Percentiles rank a stretch among this genome's conserved stretches.
Evolutionary conservation across 305 asterid species (phyloP).

Genomic region (Petunia hybrid): DNA sequence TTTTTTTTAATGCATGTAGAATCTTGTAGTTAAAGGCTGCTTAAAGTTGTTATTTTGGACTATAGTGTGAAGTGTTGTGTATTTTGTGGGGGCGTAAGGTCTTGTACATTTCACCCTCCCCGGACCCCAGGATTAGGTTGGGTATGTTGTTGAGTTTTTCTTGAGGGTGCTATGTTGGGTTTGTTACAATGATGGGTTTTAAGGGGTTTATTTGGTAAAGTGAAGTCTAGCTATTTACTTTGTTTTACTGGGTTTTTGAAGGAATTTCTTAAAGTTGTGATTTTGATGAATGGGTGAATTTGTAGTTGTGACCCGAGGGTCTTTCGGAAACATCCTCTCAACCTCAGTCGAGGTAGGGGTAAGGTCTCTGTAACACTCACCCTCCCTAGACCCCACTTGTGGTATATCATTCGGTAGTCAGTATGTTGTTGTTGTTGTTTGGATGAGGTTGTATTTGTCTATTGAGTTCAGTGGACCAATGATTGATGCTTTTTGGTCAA

Average conservation of each 20-base stretch:
- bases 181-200: not conserved
- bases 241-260: not conserved
- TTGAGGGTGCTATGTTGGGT: not conserved
- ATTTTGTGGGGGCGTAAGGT: not conserved
- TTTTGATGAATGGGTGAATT: not conserved
- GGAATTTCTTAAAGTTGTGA: slow-evolving; percentile 23
- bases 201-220: not conserved
- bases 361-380: no score
- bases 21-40: not conserved
- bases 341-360: no score
- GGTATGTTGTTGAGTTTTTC: not conserved
- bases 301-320: not conserved
- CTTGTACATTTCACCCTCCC: no score
- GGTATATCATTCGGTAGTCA: not conserved
- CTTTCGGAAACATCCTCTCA: no score
- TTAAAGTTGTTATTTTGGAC: slow-evolving; percentile 25
- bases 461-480: not conserved
- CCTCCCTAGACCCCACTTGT: not conserved
- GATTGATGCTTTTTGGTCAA: not conserved
- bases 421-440: not conserved
- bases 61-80: not conserved
- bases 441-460: not conserved
- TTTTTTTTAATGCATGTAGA: slow-evolving; percentile 22
- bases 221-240: not conserved
- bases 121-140: not conserved